phyloP scores from a whole-genome alignment of 192 early-diverging fungal genomes.

The Gaertneriomyces sp. region DNA sequence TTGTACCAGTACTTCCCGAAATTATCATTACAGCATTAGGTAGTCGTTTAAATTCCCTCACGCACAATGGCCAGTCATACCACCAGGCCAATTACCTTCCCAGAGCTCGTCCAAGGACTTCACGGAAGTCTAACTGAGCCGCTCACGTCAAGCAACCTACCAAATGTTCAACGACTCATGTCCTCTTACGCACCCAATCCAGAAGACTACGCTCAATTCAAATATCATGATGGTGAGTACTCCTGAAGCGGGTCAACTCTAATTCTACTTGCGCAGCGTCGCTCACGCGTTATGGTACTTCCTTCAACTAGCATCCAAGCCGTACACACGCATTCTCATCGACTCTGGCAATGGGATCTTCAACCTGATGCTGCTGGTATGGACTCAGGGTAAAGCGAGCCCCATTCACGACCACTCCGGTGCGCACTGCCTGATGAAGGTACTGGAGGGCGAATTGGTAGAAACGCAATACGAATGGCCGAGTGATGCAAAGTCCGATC shows the following conservation, averaged over 20 bases:
- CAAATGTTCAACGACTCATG: too few relatives aligned
- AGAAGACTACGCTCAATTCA: too few relatives aligned
- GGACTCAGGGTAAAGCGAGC: constrained; percentile 68
- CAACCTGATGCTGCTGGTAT: constrained; percentile 87
- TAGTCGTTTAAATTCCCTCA: too few relatives aligned
- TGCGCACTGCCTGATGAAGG: constrained; percentile 90
- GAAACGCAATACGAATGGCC: constrained; percentile 83
- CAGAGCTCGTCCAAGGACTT: not conserved
- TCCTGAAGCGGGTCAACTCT: too few relatives aligned
- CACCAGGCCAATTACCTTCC: too few relatives aligned
- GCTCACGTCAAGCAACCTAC: constrained; percentile 36
- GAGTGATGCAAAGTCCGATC: constrained; percentile 7
- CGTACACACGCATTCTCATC: constrained; percentile 83
- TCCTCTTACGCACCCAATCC: too few relatives aligned
- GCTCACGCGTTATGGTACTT: too few relatives aligned
- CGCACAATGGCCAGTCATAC: too few relatives aligned
- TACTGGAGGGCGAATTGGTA: constrained; percentile 73
- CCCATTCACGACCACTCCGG: constrained; percentile 89
- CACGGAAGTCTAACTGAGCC: constrained; percentile 62
- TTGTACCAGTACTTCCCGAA: too few relatives aligned
- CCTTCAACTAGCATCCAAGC: constrained; percentile 17
- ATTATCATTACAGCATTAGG: too few relatives aligned
- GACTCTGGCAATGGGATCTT: constrained; percentile 90
- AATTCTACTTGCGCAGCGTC: too few relatives aligned
- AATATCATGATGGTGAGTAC: too few relatives aligned